Percentiles rank a stretch among this genome's conserved stretches.
Evolutionary conservation across 495 filamentous ascomycete genomes (phyloP).

Genomic region (Penicillium bovifimosum): DNA sequence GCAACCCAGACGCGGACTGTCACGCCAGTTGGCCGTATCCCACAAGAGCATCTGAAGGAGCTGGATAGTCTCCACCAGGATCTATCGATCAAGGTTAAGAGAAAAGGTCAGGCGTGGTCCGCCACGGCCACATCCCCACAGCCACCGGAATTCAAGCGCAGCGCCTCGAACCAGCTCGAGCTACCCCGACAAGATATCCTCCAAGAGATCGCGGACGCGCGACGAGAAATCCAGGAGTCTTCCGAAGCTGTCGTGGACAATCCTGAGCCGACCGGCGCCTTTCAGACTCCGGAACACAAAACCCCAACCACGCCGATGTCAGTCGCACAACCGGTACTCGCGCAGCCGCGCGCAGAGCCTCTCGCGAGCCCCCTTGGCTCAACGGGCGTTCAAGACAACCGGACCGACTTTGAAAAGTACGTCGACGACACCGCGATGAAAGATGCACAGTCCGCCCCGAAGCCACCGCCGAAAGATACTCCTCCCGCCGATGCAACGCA

Average conservation of each 20-base stretch:
- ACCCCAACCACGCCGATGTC: slow-evolving; percentile 28
- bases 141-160: slow-evolving; percentile 10
- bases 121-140: slow-evolving; percentile 25
- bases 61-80: slow-evolving; percentile 58
- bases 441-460: slow-evolving; percentile 29
- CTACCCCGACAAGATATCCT: slow-evolving; percentile 16
- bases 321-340: slow-evolving; percentile 25
- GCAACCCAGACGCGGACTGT: slow-evolving; percentile 31
- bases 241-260: slow-evolving; percentile 20
- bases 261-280: slow-evolving; percentile 11
- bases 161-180: slow-evolving; percentile 21
- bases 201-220: slow-evolving; percentile 15
- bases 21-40: slow-evolving; percentile 62
- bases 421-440: slow-evolving; percentile 38
- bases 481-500: slow-evolving; percentile 19
- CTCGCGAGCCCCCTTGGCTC: slow-evolving; percentile 8
- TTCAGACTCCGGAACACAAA: slow-evolving; percentile 7
- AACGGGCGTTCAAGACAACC: slow-evolving; percentile 13
- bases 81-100: slow-evolving; percentile 50
- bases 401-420: slow-evolving; percentile 44
- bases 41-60: slow-evolving; percentile 65
- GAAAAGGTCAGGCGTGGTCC: slow-evolving; percentile 60
- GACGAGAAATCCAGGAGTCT: slow-evolving; percentile 9
- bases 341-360: slow-evolving; percentile 18
- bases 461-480: slow-evolving; percentile 40